Evolutionary conservation across 192 early-diverging fungal species (phyloP).

Genomic region (Pecoramyces ruminantium): DNA sequence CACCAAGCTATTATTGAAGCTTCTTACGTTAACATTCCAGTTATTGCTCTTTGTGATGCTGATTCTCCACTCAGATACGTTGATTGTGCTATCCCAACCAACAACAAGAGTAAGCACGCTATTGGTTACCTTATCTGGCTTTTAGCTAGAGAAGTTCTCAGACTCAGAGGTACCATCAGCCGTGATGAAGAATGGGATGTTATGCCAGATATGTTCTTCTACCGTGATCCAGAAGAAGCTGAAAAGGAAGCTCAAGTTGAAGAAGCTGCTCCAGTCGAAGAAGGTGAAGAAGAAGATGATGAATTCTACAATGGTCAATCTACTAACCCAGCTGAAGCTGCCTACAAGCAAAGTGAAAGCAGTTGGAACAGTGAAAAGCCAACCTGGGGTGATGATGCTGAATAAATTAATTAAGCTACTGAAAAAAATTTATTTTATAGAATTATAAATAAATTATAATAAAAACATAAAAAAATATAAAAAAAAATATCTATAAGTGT

Average conservation of each 20-base stretch:
- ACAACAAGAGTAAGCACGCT: conserved; percentile 99
- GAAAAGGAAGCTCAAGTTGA: conserved; percentile 2
- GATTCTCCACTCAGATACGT: conserved; percentile 87
- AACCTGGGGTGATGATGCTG: not conserved
- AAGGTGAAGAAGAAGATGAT: conserved; percentile 7
- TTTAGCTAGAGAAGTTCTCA: conserved; percentile 95
- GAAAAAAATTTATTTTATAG: not conserved
- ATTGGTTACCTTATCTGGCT: conserved; percentile 96
- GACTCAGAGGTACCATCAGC: conserved; percentile 83
- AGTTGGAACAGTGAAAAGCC: not conserved
- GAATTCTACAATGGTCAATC: not conserved
- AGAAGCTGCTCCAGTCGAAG: conserved; percentile 33
- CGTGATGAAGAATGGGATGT: conserved; percentile 78
- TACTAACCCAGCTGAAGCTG: not conserved
- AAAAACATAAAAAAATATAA: not conserved
- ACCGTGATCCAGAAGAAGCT: conserved; percentile 86
- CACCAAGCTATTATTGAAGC: conserved; percentile 97
- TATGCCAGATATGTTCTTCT: conserved; percentile 99
- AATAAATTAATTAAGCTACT: not conserved
- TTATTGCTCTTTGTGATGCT: conserved; percentile 96
- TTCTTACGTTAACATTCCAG: conserved; percentile 99
- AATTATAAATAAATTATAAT: not conserved
- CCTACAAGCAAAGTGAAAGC: not conserved
- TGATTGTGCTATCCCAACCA: conserved; percentile 97
- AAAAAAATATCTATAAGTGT: too few relatives aligned